These are phyloP conservation scores for Haplosporangium gracile DNA, from an alignment of 192 early-diverging fungal genomes.

Conservation along the genomic window DNA sequence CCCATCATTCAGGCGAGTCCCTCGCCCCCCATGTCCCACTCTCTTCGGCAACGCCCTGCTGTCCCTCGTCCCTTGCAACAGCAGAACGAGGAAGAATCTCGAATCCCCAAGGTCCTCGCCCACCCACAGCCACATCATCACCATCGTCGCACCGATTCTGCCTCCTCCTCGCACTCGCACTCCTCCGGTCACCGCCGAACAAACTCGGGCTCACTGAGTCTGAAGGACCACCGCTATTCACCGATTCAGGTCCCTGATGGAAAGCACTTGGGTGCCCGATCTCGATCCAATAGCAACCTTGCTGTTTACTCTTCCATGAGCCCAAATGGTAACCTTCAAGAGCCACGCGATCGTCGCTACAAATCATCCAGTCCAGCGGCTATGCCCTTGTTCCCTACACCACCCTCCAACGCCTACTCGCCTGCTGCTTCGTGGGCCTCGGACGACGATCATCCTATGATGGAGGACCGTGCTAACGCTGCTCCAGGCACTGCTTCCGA, in stretches of 20 bases:
- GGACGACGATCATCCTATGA: slow-evolving; percentile 38
- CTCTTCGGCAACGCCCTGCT: slow-evolving; percentile 26
- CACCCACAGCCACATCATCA: slow-evolving; percentile 33
- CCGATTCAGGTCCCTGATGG: slow-evolving; percentile 42
- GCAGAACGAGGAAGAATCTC: slow-evolving; percentile 29
- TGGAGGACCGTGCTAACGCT: slow-evolving; percentile 10
- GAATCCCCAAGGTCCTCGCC: slow-evolving; percentile 16
- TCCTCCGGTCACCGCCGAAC: slow-evolving; percentile 42
- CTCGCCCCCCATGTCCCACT: slow-evolving; percentile 39
- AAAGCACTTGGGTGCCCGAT: slow-evolving; percentile 40
- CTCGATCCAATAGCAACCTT: slow-evolving; percentile 52
- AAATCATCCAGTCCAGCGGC: slow-evolving; percentile 41
- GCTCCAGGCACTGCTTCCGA: not conserved
- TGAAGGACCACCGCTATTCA: slow-evolving; percentile 54
- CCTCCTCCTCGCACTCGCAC: slow-evolving; percentile 24
- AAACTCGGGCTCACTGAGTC: slow-evolving; percentile 38
- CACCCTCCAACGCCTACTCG: slow-evolving; percentile 35
- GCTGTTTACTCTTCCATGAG: slow-evolving; percentile 19
- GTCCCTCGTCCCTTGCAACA: slow-evolving; percentile 9
- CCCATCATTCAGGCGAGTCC: slow-evolving; percentile 23
- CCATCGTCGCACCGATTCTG: slow-evolving; percentile 41
- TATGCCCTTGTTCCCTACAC: slow-evolving; percentile 17
- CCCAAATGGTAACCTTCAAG: slow-evolving; percentile 16
- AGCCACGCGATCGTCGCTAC: slow-evolving; percentile 25
- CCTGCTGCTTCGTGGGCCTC: slow-evolving; percentile 40